Base-by-base conservation (phyloP, 2,329 filamentous ascomycete genomes). In the Tolypocladium ovalisporum region DNA sequence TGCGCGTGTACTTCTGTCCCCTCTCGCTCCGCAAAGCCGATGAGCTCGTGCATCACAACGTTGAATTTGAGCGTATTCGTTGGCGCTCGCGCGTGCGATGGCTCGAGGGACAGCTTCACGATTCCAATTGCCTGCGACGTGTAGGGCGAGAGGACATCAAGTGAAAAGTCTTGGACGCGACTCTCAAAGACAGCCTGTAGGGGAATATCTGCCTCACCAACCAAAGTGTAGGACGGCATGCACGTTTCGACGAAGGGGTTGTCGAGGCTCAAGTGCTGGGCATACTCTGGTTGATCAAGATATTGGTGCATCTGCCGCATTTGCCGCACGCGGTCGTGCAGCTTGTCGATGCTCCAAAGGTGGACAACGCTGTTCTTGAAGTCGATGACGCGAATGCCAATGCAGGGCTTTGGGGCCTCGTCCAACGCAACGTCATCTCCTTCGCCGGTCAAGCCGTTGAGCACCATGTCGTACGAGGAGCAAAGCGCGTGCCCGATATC, bases 251-350 rank as follows among this genome's bases (percentile, higher is more conserved):
- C 85, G 68, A 99, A 99, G 0, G 94, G 93, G 65, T 97, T 96
- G 64, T 93, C 90, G 19, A 96, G 81, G 63, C 89, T 90, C 68
- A 97, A 88, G 66, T 97, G 94, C 69, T 94, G 89, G 56, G 92
- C 85, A 67, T 96, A 97, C 68, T 97, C 93, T 1, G 94, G 94
- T 58, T 94, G 88, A 67, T 97, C 91, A 63, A 97, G 84, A 66
- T 97, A 97, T 70, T 97, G 93, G 68, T 96, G 88, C 83, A 97
- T 89, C 71, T 97, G 93, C 51, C 94, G 87, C 94, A 99, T 99
- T 62, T 89, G 83, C 56, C 90, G 84, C 13, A 97, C 86, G 34
- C 94, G 86, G 59, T 90, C 86, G 60, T 92, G 87, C 22, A 99
- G 81, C 71, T 97, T 99, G 67, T 95, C 87, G 56, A 99, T 71